A percentile compares a stretch with the other conserved stretches of the same genome.
Conservation (phyloP, 2,329 filamentous ascomycete species). For the Aspergillus puulaauensis region DNA sequence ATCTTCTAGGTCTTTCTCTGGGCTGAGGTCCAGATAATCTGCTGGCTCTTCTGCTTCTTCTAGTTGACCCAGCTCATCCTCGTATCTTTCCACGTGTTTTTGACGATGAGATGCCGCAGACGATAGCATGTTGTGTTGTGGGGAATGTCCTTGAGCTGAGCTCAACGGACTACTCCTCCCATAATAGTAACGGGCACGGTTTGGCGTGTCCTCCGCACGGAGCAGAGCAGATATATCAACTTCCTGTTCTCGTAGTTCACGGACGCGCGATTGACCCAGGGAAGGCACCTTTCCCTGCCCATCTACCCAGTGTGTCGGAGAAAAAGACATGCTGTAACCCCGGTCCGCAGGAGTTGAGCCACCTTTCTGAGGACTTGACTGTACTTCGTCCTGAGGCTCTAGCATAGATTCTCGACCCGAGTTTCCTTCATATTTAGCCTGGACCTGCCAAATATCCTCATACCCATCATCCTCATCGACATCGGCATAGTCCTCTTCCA, state of each 20-base stretch:
- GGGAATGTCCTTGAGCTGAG: background rate
- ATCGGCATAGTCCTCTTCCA: slow-evolving; percentile 1
- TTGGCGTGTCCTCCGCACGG: slow-evolving; percentile 34
- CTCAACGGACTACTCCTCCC: background rate
- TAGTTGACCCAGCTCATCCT: background rate
- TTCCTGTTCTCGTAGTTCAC: slow-evolving; percentile 33
- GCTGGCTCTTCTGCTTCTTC: slow-evolving; percentile 2
- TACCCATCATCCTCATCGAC: slow-evolving; percentile 32
- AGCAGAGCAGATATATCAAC: slow-evolving; percentile 36
- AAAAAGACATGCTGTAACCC: slow-evolving; percentile 24
- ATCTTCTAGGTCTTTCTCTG: slow-evolving; percentile 21
- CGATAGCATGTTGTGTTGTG: background rate
- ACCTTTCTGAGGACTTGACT: slow-evolving; percentile 34
- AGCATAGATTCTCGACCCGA: slow-evolving; percentile 18
- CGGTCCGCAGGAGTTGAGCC: slow-evolving; percentile 24
- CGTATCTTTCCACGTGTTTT: slow-evolving; percentile 5
- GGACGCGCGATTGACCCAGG: slow-evolving; percentile 33
- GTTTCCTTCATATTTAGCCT: slow-evolving; percentile 40
- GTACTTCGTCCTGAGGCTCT: slow-evolving; percentile 20
- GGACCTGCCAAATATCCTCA: slow-evolving; percentile 50
- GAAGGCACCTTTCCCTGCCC: slow-evolving; percentile 27
- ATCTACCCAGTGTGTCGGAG: slow-evolving; percentile 30
- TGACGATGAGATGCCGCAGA: slow-evolving; percentile 13
- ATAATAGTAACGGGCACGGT: slow-evolving; percentile 37
- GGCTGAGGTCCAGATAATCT: slow-evolving; percentile 18